Evolutionary conservation across 495 filamentous ascomycete species (phyloP), one percentile per base, ranked within the genome.

Genomic region (Lepraria neglecta): DNA sequence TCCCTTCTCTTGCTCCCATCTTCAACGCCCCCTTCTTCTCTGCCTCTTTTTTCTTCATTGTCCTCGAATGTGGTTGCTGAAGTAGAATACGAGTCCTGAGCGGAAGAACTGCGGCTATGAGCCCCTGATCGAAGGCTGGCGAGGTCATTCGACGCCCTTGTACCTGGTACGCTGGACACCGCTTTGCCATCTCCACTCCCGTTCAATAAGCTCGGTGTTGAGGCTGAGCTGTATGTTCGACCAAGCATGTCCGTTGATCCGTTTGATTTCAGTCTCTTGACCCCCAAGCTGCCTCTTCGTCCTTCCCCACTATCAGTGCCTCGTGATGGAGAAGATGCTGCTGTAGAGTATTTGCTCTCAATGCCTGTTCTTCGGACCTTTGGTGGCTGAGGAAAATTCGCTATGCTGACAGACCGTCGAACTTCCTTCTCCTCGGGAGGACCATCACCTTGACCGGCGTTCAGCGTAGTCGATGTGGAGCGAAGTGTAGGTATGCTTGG

Each of bases 351-450:
- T 51, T 62, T 53, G 53, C 64, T 62, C 31, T 61, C 52, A 44
- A 61, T 56, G 78, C 42, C 79, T 74, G 45, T 75, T 78, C 48
- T 62, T 21, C 61, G 38, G 21, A 67, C 78, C 61, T 83, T 86
- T 21, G 91, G 91, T 33, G 91, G 91, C 61, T 92, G 88, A n/a
- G 91, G 91, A 69, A 96, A 96, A 1, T 90, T 84, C 58, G 90
- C 90, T 64, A 95, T 95, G 73, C 90, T 96, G 62, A 95, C 87
- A 0, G 87, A 89, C 68, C 90, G 89, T 62, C 91, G 82, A 58
- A 95, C 68, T n/a, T 81, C 82, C 68, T 82, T 90, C 10, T 82
- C 80, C 10, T 77, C 73, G 10, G 83, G 74, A 11, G 79, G 75
- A 58, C 80, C 83, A 47, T 76, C 60, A 10, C 72, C 75, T 46